Conservation (phyloP, 306 rosid species). For the Pueraria montana region DNA sequence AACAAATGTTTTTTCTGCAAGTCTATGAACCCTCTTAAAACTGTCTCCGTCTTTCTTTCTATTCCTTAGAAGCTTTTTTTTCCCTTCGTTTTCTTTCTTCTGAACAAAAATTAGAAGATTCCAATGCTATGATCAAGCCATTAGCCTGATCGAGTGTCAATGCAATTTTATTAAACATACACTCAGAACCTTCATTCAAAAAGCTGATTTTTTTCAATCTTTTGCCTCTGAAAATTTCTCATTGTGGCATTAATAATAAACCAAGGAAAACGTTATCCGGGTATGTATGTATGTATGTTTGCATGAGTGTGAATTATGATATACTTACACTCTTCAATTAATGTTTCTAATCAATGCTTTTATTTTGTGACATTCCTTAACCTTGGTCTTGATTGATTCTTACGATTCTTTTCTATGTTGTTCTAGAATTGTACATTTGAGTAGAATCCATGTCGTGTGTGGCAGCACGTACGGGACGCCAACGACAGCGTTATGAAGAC, state of each 20-base stretch:
- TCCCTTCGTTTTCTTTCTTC: background rate
- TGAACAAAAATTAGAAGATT: background rate
- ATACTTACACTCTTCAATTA: background rate
- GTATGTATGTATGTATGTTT: background rate
- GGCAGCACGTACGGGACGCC: conserved; percentile 73
- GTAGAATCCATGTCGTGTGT: conserved; percentile 57
- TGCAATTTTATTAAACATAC: background rate
- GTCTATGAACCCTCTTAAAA: background rate
- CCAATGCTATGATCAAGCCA: background rate
- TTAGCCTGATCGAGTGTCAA: background rate
- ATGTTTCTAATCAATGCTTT: no score
- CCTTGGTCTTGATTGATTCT: conserved; percentile 35
- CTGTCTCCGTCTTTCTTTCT: conserved; percentile 17
- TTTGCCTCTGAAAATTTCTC: background rate
- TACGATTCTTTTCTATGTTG: background rate
- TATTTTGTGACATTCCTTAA: background rate
- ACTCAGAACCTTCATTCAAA: conserved; percentile 12
- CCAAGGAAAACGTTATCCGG: background rate
- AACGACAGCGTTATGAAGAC: conserved; percentile 79
- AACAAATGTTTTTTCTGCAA: conserved; percentile 38
- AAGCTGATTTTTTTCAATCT: background rate
- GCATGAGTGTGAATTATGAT: background rate
- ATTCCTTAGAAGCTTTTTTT: background rate
- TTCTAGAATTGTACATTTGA: background rate
- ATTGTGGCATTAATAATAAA: background rate